Evolutionary conservation across 2,329 filamentous ascomycete genomes (phyloP).

Genomic region (Trichoderma brevicompactum): DNA sequence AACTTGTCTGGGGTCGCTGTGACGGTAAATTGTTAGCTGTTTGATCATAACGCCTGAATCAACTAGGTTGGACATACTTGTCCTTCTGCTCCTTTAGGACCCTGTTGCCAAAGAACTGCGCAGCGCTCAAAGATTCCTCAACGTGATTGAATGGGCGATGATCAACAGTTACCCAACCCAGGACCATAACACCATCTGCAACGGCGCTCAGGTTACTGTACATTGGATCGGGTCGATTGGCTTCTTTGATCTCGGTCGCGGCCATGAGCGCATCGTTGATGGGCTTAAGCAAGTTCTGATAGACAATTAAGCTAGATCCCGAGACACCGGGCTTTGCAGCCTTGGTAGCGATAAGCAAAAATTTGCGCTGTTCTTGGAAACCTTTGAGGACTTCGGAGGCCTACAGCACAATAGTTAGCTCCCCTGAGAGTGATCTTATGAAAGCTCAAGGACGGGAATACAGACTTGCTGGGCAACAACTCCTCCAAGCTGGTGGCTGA

Average conservation of each 20-base stretch:
- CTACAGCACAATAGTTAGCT: conserved; percentile 36
- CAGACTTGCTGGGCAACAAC: conserved; percentile 79
- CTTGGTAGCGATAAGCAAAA: conserved; percentile 85
- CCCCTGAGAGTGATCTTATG: not conserved
- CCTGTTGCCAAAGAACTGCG: conserved; percentile 93
- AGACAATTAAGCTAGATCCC: conserved; percentile 63
- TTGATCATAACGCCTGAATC: not conserved
- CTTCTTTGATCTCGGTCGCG: conserved; percentile 80
- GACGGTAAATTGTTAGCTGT: conserved; percentile 29
- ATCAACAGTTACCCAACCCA: conserved; percentile 90
- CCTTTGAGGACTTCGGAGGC: conserved; percentile 62
- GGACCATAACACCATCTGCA: conserved; percentile 83
- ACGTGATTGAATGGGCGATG: conserved; percentile 84
- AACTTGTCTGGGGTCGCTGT: conserved; percentile 76
- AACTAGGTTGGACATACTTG: conserved; percentile 45
- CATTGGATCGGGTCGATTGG: conserved; percentile 73
- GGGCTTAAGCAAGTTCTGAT: conserved; percentile 81
- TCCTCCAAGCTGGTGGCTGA: conserved; percentile 78
- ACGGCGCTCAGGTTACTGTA: conserved; percentile 86
- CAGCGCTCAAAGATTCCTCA: conserved; percentile 78
- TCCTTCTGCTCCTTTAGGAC: conserved; percentile 90
- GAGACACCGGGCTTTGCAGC: conserved; percentile 84
- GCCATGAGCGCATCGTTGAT: conserved; percentile 81
- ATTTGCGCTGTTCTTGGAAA: conserved; percentile 84
- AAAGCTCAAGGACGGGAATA: not conserved